Conservation (phyloP, 169 alveolate genomes). For the Cryptosporidium viatorum region DNA sequence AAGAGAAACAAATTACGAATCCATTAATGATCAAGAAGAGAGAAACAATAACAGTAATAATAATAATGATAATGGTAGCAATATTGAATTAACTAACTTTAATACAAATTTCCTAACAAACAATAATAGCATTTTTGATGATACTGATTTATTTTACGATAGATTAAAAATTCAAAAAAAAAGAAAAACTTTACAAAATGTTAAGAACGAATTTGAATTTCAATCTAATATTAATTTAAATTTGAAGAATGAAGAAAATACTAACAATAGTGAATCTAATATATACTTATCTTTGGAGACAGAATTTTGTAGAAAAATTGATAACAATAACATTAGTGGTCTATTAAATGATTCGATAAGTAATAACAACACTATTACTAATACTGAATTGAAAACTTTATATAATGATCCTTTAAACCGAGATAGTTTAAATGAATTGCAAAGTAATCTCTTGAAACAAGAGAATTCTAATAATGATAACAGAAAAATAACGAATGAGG, state of each 20-base stretch:
- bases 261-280: not conserved
- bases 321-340: not conserved
- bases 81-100: conserved; percentile 12
- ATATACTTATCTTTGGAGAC: conserved; percentile 52
- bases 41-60: not conserved
- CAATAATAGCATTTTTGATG: conserved; percentile 39
- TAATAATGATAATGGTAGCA: too few relatives aligned
- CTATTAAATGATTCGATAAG: too few relatives aligned
- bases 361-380: not conserved
- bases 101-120: conserved; percentile 23
- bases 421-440: not conserved
- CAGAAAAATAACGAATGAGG: not conserved
- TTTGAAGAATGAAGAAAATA: not conserved
- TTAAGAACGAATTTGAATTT: conserved; percentile 5
- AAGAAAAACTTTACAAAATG: not conserved
- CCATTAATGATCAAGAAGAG: not conserved
- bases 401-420: not conserved
- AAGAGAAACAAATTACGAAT: not conserved
- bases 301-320: conserved; percentile 43
- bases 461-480: not conserved
- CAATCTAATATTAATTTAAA: too few relatives aligned
- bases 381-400: not conserved
- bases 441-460: not conserved
- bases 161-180: conserved; percentile 29
- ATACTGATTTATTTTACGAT: conserved; percentile 6